These are phyloP conservation scores for Pseudocercospora eumusae DNA, from an alignment of 2,329 filamentous ascomycete species.

Conservation along the genomic window DNA sequence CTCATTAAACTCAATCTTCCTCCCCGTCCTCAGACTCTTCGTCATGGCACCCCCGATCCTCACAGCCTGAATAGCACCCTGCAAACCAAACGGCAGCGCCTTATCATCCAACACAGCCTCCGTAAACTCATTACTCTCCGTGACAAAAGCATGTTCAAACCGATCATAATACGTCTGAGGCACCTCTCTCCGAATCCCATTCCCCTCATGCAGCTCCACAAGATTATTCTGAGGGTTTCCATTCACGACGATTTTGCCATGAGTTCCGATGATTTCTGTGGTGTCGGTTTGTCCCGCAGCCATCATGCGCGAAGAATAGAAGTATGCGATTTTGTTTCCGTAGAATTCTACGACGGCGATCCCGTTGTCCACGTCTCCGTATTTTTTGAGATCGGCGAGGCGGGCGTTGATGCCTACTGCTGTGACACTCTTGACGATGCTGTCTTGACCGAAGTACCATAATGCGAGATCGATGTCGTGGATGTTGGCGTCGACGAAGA, in stretches of 20 bases:
- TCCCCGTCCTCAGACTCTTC: slow-evolving; percentile 47
- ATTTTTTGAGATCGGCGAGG: slow-evolving; percentile 58
- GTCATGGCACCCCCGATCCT: slow-evolving; percentile 59
- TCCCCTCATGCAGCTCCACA: slow-evolving; percentile 57
- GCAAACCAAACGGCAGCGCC: slow-evolving; percentile 57
- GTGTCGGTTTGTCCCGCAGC: slow-evolving; percentile 67
- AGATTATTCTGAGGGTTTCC: slow-evolving; percentile 58
- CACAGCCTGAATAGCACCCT: slow-evolving; percentile 60
- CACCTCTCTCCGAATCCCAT: slow-evolving; percentile 61
- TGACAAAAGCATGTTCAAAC: slow-evolving; percentile 65
- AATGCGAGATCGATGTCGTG: slow-evolving; percentile 69
- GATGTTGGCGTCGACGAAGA: slow-evolving; percentile 71
- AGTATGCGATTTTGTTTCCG: slow-evolving; percentile 63
- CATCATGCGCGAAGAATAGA: slow-evolving; percentile 67
- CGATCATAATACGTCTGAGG: slow-evolving; percentile 63
- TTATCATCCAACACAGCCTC: slow-evolving; percentile 59
- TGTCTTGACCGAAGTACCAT: slow-evolving; percentile 63
- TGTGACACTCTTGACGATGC: slow-evolving; percentile 57
- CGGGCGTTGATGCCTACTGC: slow-evolving; percentile 62
- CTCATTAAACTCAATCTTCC: slow-evolving; percentile 59
- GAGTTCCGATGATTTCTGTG: slow-evolving; percentile 67
- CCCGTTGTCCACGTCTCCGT: slow-evolving; percentile 64
- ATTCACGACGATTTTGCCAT: slow-evolving; percentile 64
- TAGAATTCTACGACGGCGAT: slow-evolving; percentile 67
- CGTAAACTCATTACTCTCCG: slow-evolving; percentile 65